Conservation (phyloP, 2,329 filamentous ascomycete species). For the Sordariomycetes sp. region DNA sequence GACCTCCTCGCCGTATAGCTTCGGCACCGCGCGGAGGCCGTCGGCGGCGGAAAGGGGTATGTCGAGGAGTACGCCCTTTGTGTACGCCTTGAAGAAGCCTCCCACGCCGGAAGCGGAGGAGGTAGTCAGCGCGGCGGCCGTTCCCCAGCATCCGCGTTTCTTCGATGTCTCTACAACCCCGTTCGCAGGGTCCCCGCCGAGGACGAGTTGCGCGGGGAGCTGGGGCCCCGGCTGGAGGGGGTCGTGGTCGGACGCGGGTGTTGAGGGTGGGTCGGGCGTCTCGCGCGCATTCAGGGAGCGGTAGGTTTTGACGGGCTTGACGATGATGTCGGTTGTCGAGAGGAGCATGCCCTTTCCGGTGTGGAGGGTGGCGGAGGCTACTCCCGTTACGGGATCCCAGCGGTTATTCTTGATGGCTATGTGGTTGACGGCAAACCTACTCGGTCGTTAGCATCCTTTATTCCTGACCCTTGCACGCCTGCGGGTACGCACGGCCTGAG, state of each 20-base stretch:
- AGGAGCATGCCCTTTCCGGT: constrained; percentile 7
- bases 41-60: constrained; percentile 71
- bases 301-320: constrained; percentile 9
- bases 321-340: constrained; percentile 8
- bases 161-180: neutral
- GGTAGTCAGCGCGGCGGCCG: neutral
- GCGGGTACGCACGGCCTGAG: neutral
- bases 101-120: neutral
- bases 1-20: constrained; percentile 73
- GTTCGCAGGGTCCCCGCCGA: neutral
- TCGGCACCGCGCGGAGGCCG: constrained; percentile 80
- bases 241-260: neutral
- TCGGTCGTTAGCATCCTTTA: neutral
- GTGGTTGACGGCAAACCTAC: constrained; percentile 4
- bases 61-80: constrained; percentile 66
- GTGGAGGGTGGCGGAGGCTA: constrained; percentile 8
- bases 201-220: neutral
- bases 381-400: constrained; percentile 18
- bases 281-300: neutral
- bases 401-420: constrained; percentile 18
- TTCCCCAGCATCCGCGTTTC: neutral
- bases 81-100: constrained; percentile 22
- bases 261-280: neutral
- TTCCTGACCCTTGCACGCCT: neutral
- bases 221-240: neutral